Evolutionary conservation across 495 filamentous ascomycete genomes (phyloP).

Genomic region (Hypoxylon perforatum): DNA sequence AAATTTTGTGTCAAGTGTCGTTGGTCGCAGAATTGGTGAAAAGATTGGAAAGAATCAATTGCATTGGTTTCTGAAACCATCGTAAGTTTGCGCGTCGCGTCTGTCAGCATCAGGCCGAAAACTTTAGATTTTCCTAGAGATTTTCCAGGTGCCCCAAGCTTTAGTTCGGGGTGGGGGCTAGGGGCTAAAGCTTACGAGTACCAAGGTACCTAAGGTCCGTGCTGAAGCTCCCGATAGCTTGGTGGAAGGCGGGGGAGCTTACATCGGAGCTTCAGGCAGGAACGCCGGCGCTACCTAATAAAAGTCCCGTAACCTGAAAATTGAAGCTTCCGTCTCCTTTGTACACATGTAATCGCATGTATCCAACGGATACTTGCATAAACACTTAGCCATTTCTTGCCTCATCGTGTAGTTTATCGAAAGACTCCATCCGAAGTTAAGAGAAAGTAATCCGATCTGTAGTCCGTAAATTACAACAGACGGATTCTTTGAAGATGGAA

Average conservation of each 20-base stretch:
- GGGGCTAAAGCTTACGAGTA: no score
- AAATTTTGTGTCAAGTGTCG: neutral
- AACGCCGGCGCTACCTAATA: neutral
- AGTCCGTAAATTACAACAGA: neutral
- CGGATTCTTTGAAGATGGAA: constrained; percentile 31
- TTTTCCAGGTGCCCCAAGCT: no score
- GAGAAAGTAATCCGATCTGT: neutral
- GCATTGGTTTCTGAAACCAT: neutral
- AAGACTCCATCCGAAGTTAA: neutral
- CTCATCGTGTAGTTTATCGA: no score
- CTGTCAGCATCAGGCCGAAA: neutral
- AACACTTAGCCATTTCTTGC: no score
- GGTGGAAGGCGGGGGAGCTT: neutral
- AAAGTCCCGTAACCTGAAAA: no score
- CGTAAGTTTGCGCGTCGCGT: neutral
- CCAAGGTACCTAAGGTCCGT: neutral
- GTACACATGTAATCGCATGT: no score
- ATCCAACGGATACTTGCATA: no score
- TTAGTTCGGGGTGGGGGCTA: no score
- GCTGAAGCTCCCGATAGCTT: constrained; percentile 3
- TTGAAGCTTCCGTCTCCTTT: no score
- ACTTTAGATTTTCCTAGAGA: neutral
- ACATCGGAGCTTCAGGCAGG: neutral
- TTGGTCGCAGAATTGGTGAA: neutral
- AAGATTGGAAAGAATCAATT: neutral